These are phyloP conservation scores for Phyllosticta ampelicida DNA, from an alignment of 2,329 filamentous ascomycete genomes.

Conservation along the genomic window DNA sequence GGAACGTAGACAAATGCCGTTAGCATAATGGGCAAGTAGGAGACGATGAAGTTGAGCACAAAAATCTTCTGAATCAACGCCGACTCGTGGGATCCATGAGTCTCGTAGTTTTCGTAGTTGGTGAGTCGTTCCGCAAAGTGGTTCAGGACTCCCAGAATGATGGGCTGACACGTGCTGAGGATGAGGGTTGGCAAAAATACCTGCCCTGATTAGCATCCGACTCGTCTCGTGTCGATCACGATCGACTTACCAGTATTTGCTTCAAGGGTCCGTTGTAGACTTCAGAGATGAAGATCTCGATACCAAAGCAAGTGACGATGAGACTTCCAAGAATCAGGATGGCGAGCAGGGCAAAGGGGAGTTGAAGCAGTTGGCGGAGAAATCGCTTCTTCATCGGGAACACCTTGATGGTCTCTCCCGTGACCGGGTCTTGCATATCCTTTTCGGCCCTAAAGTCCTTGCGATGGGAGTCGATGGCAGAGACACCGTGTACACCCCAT, in stretches of 20 bases:
- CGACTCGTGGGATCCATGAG: conserved; percentile 68
- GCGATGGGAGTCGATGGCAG: conserved; percentile 65
- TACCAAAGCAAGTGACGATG: conserved; percentile 77
- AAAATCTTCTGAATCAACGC: conserved; percentile 89
- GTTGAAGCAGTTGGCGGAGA: conserved; percentile 63
- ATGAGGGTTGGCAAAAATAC: conserved; percentile 82
- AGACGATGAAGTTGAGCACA: conserved; percentile 91
- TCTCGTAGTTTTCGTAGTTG: conserved; percentile 85
- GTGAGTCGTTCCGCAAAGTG: conserved; percentile 67
- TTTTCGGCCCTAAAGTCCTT: conserved; percentile 71
- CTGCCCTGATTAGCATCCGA: conserved; percentile 34
- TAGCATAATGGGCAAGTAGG: conserved; percentile 82
- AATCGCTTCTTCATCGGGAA: conserved; percentile 70
- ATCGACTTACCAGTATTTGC: conserved; percentile 56
- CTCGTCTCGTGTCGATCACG: not conserved
- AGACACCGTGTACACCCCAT: conserved; percentile 82
- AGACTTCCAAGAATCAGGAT: conserved; percentile 63
- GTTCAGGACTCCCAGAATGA: conserved; percentile 65
- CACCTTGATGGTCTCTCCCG: conserved; percentile 64
- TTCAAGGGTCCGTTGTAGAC: conserved; percentile 87
- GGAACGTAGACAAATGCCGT: conserved; percentile 93
- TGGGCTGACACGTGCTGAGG: conserved; percentile 69
- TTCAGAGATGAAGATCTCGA: conserved; percentile 93
- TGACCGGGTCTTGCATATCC: conserved; percentile 66
- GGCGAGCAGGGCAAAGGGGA: conserved; percentile 74